These are phyloP conservation scores for Komagataella ulmi DNA, from an alignment of 805 yeast genomes.

Conservation along the genomic window DNA sequence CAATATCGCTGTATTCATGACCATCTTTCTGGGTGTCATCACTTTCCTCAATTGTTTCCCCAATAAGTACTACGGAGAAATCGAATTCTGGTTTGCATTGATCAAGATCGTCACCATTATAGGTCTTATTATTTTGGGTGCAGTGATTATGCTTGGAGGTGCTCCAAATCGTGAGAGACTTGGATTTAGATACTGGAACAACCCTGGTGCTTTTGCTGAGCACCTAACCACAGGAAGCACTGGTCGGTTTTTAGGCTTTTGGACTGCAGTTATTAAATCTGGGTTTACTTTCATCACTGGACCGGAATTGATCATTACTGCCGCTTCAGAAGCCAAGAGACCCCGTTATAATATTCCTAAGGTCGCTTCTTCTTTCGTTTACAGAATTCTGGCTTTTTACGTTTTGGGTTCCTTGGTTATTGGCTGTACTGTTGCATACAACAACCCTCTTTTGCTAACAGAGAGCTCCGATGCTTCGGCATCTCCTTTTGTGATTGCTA, in stretches of 20 bases:
- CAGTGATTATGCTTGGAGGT: constrained; percentile 51
- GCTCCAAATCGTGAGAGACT: constrained; percentile 27
- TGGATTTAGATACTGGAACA: constrained; percentile 30
- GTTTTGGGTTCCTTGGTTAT: constrained; percentile 22
- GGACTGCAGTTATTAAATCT: constrained; percentile 49
- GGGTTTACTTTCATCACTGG: constrained; percentile 47
- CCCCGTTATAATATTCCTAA: constrained; percentile 20
- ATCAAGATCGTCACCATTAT: constrained; percentile 52
- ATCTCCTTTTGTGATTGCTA: constrained; percentile 81
- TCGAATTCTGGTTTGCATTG: constrained; percentile 54
- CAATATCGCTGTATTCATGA: constrained; percentile 48
- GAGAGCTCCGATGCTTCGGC: constrained; percentile 55
- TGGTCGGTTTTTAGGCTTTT: constrained; percentile 51
- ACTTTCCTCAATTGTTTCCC: constrained; percentile 34
- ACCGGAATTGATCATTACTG: constrained; percentile 17
- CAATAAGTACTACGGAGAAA: constrained; percentile 24
- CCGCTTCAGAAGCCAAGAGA: constrained; percentile 18
- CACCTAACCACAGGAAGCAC: constrained; percentile 37
- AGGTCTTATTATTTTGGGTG: constrained; percentile 42
- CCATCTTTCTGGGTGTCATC: constrained; percentile 35
- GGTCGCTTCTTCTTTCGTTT: constrained; percentile 17
- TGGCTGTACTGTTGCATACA: constrained; percentile 34
- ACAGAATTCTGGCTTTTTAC: constrained; percentile 19
- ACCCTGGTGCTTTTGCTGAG: constrained; percentile 31
- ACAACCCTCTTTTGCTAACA: constrained; percentile 24